Conservation (phyloP, 768 basidiomycete genomes). For the Albatrellus ellisii region DNA sequence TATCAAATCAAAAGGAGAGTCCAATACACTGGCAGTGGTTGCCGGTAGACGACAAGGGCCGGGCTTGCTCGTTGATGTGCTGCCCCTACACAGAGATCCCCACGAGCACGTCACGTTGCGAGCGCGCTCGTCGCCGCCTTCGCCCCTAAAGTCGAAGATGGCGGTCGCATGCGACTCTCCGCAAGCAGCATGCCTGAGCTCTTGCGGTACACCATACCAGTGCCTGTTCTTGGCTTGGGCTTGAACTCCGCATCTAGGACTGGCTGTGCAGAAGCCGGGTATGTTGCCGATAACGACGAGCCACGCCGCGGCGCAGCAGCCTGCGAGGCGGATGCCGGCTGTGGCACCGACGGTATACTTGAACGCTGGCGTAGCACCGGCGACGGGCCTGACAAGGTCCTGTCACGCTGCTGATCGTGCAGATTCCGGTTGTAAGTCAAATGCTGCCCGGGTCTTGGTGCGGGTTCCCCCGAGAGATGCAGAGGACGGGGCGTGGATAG, state of each 20-base stretch:
- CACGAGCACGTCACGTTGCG: too few relatives aligned
- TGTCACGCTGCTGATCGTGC: conserved; percentile 12
- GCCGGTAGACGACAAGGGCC: too few relatives aligned
- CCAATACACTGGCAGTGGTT: too few relatives aligned
- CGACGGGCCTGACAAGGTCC: conserved; percentile 6
- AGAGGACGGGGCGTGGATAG: conserved; percentile 12
- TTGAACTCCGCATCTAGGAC: conserved; percentile 4
- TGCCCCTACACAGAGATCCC: too few relatives aligned
- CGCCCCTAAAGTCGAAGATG: too few relatives aligned
- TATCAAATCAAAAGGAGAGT: too few relatives aligned
- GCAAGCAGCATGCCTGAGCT: conserved; percentile 9
- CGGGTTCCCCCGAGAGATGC: conserved; percentile 11
- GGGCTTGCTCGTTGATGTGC: too few relatives aligned
- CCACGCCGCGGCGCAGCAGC: too few relatives aligned
- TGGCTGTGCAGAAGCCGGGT: background rate
- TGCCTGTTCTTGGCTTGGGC: conserved; percentile 12
- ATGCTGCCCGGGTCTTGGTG: conserved; percentile 7
- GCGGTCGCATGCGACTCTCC: conserved; percentile 11
- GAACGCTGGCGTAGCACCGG: background rate
- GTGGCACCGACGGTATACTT: background rate
- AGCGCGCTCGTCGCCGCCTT: too few relatives aligned
- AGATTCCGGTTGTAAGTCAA: conserved; percentile 13
- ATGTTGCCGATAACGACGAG: too few relatives aligned
- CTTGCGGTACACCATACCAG: conserved; percentile 13
- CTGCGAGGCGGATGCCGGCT: too few relatives aligned